These are phyloP conservation scores for Endogone sp. DNA, from an alignment of 192 early-diverging fungal genomes.

Conservation along the genomic window DNA sequence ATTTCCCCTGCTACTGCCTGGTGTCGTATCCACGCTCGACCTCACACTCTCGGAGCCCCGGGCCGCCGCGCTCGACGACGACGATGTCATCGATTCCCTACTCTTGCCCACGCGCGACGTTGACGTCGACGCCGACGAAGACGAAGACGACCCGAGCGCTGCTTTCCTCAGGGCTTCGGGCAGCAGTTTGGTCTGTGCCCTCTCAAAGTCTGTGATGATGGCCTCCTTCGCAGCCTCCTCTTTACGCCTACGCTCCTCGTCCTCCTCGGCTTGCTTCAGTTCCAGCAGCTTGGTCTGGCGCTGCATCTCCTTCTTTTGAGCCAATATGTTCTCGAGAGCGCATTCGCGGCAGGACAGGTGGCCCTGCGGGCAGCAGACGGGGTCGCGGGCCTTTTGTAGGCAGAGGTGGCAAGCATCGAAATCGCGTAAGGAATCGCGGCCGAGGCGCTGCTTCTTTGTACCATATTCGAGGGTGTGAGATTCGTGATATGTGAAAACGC, in stretches of 20 bases:
- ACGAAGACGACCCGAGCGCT: too few species aligned
- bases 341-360: constrained; percentile 92
- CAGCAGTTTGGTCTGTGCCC: constrained; percentile 55
- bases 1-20: too few species aligned
- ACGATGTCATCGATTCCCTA: neutral
- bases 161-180: constrained; percentile 5
- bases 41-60: too few species aligned
- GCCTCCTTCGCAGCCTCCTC: constrained; percentile 47
- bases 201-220: constrained; percentile 57
- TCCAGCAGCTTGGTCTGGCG: constrained; percentile 45
- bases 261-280: constrained; percentile 39
- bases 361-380: constrained; percentile 66
- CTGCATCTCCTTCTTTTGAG: constrained; percentile 79
- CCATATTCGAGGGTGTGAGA: constrained; percentile 85
- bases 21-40: too few species aligned
- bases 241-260: constrained; percentile 35
- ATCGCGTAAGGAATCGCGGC: constrained; percentile 74
- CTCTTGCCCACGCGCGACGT: constrained; percentile 6
- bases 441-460: constrained; percentile 83
- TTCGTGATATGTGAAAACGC: constrained; percentile 91
- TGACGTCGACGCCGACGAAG: too few species aligned
- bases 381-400: constrained; percentile 68
- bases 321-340: constrained; percentile 74
- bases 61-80: neutral
- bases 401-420: constrained; percentile 91